Percentiles rank a stretch among this genome's conserved stretches.
Evolutionary conservation across 345 rosid genomes (phyloP).

Genomic region (Linum trigynum): DNA sequence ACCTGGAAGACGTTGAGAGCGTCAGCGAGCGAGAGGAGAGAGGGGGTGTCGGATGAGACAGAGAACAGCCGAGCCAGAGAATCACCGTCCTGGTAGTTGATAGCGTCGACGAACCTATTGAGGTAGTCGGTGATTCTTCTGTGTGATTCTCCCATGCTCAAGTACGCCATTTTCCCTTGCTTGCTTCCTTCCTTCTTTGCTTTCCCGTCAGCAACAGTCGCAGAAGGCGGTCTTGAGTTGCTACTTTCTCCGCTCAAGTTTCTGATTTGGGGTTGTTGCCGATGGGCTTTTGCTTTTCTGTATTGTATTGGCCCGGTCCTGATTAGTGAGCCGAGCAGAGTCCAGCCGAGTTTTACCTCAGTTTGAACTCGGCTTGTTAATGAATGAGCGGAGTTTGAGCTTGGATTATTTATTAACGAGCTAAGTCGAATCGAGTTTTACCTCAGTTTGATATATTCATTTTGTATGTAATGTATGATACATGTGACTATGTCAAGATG

Average conservation of each 20-base stretch:
- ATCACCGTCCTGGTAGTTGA: constrained; percentile 55
- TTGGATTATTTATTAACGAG: too few relatives aligned
- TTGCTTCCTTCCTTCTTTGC: too few relatives aligned
- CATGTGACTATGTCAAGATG: too few relatives aligned
- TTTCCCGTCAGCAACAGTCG: too few relatives aligned
- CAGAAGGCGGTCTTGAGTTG: too few relatives aligned
- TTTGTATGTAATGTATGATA: too few relatives aligned
- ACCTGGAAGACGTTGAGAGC: constrained; percentile 70
- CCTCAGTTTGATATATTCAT: too few relatives aligned
- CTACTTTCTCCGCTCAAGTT: too few relatives aligned
- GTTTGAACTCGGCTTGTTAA: too few relatives aligned
- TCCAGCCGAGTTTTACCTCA: too few relatives aligned
- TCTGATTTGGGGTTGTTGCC: not conserved
- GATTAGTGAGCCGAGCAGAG: not conserved
- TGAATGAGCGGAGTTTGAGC: too few relatives aligned
- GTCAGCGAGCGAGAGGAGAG: constrained; percentile 72
- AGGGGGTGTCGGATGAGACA: constrained; percentile 53
- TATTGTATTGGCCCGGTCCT: not conserved
- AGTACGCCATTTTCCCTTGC: not conserved
- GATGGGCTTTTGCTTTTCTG: not conserved
- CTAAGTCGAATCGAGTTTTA: too few relatives aligned
- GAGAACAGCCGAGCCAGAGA: constrained; percentile 57
- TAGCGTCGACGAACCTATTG: constrained; percentile 63
- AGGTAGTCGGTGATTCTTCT: constrained; percentile 73
- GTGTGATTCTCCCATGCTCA: constrained; percentile 84